Evolutionary conservation across 2,329 filamentous ascomycete species (phyloP).

Genomic region (Pseudocercospora cruenta): DNA sequence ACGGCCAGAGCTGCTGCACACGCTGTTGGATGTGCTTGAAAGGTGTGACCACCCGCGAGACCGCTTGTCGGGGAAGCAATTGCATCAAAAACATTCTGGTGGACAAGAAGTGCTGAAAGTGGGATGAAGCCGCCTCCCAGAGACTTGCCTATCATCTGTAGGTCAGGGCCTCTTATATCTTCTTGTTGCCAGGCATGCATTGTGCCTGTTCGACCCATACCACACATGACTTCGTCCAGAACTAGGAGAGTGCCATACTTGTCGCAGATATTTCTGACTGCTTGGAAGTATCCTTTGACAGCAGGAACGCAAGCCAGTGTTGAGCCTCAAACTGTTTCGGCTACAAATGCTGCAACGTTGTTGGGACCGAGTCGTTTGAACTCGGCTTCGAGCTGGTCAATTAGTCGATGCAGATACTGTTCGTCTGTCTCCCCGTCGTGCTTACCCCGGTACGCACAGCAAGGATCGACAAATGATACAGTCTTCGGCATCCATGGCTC

Average conservation of each 20-base stretch:
- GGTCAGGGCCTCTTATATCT: slow-evolving; percentile 57
- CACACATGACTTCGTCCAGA: slow-evolving; percentile 51
- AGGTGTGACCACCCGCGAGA: slow-evolving; percentile 58
- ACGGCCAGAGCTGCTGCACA: slow-evolving; percentile 65
- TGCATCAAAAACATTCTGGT: slow-evolving; percentile 44
- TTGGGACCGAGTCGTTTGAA: slow-evolving; percentile 51
- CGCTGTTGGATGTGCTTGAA: slow-evolving; percentile 54
- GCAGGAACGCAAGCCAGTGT: slow-evolving; percentile 53
- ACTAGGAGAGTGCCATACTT: slow-evolving; percentile 60
- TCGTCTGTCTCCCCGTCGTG: slow-evolving; percentile 42
- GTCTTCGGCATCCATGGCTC: slow-evolving; percentile 24
- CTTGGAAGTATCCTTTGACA: slow-evolving; percentile 57
- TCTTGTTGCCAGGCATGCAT: slow-evolving; percentile 35
- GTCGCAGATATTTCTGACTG: slow-evolving; percentile 57
- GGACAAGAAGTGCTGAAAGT: slow-evolving; percentile 45
- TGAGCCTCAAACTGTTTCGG: slow-evolving; percentile 54
- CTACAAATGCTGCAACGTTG: slow-evolving; percentile 54
- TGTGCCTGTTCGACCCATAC: slow-evolving; percentile 33
- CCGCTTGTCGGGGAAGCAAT: slow-evolving; percentile 61
- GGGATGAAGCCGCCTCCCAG: slow-evolving; percentile 61
- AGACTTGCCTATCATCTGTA: slow-evolving; percentile 65
- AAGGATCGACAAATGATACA: slow-evolving; percentile 33
- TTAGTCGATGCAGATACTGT: slow-evolving; percentile 46
- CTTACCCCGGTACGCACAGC: slow-evolving; percentile 43
- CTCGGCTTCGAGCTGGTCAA: slow-evolving; percentile 52